Evolutionary conservation across 495 filamentous ascomycete species (phyloP), one percentile per base, ranked within the genome.

Genomic region (Daldinia vernicosa): DNA sequence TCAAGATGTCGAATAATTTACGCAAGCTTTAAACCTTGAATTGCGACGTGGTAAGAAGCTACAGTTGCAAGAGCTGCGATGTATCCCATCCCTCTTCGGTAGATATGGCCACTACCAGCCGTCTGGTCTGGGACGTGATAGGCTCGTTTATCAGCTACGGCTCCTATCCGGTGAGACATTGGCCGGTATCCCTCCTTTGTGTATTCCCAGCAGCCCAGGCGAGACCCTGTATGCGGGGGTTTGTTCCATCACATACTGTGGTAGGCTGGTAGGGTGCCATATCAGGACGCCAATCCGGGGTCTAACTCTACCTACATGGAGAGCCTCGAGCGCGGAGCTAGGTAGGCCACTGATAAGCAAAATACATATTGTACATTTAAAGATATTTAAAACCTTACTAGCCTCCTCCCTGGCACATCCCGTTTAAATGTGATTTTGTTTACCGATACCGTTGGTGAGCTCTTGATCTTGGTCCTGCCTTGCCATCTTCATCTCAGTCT

Each of bases 211-310:
- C 60, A 45, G 56, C 43, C 64, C 15, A 56, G 70, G 64, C 52
- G 56, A 69, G 65, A 72, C 70, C 60, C 60, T 72, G 70, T 55
- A 66, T 68, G 70, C 70, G 70, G 70, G 70, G 69, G 63, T 9
- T 52, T 26, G 50, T 52, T 14, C 40, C 45, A 33, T 45, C 56
- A 67, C 43, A 4, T 35, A 35, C 33, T 35, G 33, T 66, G 66
- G 56, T 56, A 67, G 53, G n/a, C 11, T 66, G 66, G 56, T 56
- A 67, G 53, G n/a, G 51, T 63, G 40, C 40, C 56, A 71, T 71
- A 71, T 66, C 60, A 61, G 50, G 19, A 65, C 63, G 54, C 64
- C 60, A 69, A 62, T 62, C 65, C 22, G 70, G 70, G 51, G 70
- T 40, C 33, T n/a, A n/a, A n/a, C n/a, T n/a, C n/a, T n/a, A n/a